These are phyloP conservation scores for Eucalyptus marginata DNA, from an alignment of 345 rosid species.

Conservation along the genomic window DNA sequence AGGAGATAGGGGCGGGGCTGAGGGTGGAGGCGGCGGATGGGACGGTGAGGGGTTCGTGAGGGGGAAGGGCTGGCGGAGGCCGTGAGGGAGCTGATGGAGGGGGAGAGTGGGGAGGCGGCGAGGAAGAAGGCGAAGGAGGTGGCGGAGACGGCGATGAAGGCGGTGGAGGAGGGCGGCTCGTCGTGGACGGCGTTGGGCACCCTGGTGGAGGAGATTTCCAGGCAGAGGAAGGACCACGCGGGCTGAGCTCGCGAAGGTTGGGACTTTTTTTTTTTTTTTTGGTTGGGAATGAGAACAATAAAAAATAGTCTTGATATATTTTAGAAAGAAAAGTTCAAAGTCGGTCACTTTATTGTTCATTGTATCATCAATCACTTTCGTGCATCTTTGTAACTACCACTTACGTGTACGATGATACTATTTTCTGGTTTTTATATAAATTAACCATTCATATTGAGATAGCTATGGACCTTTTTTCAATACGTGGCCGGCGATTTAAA, in stretches of 20 bases:
- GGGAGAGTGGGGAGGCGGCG: conserved; percentile 26
- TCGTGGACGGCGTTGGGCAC: conserved; percentile 45
- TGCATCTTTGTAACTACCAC: neutral
- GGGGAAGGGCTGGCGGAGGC: conserved; percentile 25
- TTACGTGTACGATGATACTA: neutral
- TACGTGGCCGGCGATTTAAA: neutral
- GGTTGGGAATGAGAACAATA: neutral
- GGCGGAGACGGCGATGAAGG: conserved; percentile 31
- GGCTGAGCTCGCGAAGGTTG: neutral
- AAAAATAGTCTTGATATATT: neutral
- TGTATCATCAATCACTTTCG: neutral
- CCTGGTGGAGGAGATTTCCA: conserved; percentile 13
- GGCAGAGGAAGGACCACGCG: neutral
- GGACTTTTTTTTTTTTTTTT: too few relatives aligned
- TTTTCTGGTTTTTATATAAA: neutral
- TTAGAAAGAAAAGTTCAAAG: neutral
- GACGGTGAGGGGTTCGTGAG: conserved; percentile 25
- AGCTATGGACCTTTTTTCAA: neutral
- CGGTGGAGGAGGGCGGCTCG: conserved; percentile 50
- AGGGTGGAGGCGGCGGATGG: conserved; percentile 41
- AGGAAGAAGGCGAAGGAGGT: conserved; percentile 28
- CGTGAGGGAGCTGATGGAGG: conserved; percentile 59
- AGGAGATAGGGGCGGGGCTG: conserved; percentile 49
- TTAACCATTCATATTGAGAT: too few relatives aligned
- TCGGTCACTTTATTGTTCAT: neutral